Evolutionary conservation across 352 stramenopile genomes (phyloP), one percentile per base, ranked within the genome.

Genomic region (Phytophthora foliorum): DNA sequence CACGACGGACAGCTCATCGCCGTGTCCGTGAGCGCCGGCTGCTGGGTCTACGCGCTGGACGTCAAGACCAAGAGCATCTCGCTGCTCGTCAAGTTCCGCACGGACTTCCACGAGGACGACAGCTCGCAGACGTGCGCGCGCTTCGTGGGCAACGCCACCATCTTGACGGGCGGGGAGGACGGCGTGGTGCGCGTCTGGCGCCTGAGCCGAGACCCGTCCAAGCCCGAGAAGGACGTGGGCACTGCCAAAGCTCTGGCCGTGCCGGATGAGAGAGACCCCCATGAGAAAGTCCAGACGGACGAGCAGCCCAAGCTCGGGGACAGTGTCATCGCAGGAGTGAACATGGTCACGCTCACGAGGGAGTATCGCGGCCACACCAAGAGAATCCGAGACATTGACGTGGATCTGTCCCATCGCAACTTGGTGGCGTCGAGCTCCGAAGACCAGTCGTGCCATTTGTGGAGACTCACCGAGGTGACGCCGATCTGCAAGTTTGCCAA

Each of bases 141-240:
- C 59, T 96, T 94, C 58, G 88, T 94, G 14, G 88, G 86, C n/a
- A 90, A 93, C 39, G 68, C 67, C 4, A 94, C 82, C 16, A 79
- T 96, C 24, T 56, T 96, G 13, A 96, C 88, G 6, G 88, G 88
- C n/a, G 88, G 88, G 50, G 86, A 96, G 56, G 88, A 96, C 53
- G 86, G 87, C 24, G 75, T 94, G 1, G 84, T 96, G 45, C 85
- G 88, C 14, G 78, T 91, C n/a, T 94, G 85, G 86, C 46, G 71
- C 3, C 57, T 94, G 14, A 90, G 63, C 24, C 75, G 61, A 10
- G 79, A 91, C n/a, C 68, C 78, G 6, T 91, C 79, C 6, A 49
- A 77, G 10, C 71, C 67, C 1, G 76, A 92, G 22, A 88, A 88
- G 24, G 44, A 57, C 0, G 56, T 53, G 7, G 82, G 82, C 5